phyloP scores from a whole-genome alignment of 441 rosid genomes.

The Cnidoscolus chayamansa region DNA sequence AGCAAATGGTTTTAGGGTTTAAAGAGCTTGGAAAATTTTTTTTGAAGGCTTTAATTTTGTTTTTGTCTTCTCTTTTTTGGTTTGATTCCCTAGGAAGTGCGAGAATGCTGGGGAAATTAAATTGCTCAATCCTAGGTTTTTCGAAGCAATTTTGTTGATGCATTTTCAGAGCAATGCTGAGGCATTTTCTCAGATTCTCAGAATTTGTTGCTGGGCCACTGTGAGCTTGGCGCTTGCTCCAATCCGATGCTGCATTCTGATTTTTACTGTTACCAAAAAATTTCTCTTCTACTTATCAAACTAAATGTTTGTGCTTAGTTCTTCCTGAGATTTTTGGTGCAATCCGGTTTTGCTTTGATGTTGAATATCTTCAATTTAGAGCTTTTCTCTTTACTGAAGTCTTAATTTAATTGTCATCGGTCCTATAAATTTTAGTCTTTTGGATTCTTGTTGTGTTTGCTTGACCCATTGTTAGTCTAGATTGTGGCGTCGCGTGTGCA shows the following conservation, averaged over 20 bases:
- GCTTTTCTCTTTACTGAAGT: constrained; percentile 11
- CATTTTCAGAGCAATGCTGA: neutral
- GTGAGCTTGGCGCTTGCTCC: neutral
- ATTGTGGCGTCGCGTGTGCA: constrained; percentile 12
- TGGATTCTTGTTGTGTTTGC: neutral
- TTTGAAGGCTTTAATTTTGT: neutral
- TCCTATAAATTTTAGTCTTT: neutral
- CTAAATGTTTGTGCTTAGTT: neutral
- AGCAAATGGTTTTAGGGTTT: neutral
- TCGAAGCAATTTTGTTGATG: neutral
- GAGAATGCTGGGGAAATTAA: no score
- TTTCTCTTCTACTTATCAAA: neutral
- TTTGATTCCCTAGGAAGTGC: no score
- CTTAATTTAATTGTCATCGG: neutral
- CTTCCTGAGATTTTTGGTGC: neutral
- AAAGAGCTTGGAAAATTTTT: neutral
- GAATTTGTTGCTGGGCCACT: no score
- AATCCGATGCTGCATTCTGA: neutral
- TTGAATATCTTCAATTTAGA: neutral
- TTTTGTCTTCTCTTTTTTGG: neutral
- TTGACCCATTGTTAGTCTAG: neutral
- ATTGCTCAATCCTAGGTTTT: neutral
- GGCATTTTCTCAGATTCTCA: neutral
- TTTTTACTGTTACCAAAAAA: neutral
- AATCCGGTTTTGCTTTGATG: neutral